phyloP scores from a whole-genome alignment of 805 yeast species.

The Pichia ethanolica region DNA sequence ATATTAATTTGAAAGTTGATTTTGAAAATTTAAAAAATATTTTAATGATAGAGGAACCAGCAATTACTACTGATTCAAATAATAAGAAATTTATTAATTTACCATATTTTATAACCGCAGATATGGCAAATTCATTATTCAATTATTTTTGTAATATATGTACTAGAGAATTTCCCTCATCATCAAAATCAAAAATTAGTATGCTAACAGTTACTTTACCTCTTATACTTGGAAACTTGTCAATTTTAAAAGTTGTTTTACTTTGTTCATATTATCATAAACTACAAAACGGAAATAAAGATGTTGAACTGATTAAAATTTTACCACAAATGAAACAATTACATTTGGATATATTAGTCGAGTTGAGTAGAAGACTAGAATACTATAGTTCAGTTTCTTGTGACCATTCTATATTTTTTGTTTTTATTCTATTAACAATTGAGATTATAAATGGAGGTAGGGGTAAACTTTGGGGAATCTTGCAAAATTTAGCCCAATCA shows the following conservation, averaged over 20 bases:
- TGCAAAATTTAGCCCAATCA: conserved; percentile 11
- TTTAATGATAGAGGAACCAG: conserved; percentile 12
- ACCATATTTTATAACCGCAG: conserved; percentile 9
- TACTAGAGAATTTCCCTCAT: neutral
- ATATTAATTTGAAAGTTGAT: conserved; percentile 6
- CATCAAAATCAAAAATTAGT: conserved; percentile 4
- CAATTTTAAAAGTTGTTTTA: conserved; percentile 14
- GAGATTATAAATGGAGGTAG: conserved; percentile 11
- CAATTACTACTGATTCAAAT: conserved; percentile 7
- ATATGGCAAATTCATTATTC: conserved; percentile 10
- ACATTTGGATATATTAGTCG: conserved; percentile 10
- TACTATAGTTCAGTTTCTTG: conserved; percentile 16
- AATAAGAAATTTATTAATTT: conserved; percentile 8
- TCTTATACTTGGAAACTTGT: conserved; percentile 13
- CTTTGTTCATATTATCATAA: conserved; percentile 13
- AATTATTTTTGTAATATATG: conserved; percentile 8
- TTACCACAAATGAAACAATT: neutral
- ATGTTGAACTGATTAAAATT: neutral
- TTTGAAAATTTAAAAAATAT: conserved; percentile 10
- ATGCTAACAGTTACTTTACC: conserved; percentile 14
- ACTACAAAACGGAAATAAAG: neutral
- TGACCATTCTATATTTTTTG: conserved; percentile 16
- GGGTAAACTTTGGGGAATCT: conserved; percentile 5
- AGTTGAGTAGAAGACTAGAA: conserved; percentile 9
- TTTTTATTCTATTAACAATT: conserved; percentile 11